Evolutionary conservation across 345 rosid genomes (phyloP).

Genomic region (Euphorbia peplus): DNA sequence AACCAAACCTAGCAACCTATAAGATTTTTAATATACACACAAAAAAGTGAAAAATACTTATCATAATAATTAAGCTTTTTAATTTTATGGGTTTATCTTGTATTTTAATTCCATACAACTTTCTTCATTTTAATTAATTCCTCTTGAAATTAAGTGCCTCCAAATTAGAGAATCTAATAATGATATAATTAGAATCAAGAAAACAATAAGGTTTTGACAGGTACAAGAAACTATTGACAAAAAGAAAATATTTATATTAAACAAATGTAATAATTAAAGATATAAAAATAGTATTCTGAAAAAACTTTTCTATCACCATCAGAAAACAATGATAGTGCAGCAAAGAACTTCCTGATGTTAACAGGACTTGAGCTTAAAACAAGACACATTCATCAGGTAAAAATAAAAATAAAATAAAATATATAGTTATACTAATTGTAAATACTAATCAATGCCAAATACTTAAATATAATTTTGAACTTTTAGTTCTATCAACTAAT

Average conservation of each 20-base stretch:
- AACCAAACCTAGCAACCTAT: background rate
- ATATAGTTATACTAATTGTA: too few species aligned
- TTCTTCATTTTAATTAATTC: background rate
- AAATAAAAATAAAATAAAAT: too few species aligned
- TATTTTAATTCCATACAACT: background rate
- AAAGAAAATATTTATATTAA: too few species aligned
- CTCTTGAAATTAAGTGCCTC: background rate
- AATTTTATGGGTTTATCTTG: background rate
- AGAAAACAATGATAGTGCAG: constrained; percentile 25
- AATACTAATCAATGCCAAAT: too few species aligned
- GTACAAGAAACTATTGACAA: background rate
- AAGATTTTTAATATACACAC: too few species aligned
- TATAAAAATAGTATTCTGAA: background rate
- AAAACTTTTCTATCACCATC: constrained; percentile 30
- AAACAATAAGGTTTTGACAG: background rate
- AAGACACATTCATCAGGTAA: background rate
- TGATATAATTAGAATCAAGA: background rate
- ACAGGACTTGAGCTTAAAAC: constrained; percentile 13
- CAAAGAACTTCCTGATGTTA: constrained; percentile 24
- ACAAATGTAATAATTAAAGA: background rate
- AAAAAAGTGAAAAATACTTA: background rate
- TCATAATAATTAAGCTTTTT: background rate
- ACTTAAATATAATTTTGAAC: too few species aligned
- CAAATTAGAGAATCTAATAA: background rate
- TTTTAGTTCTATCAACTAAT: too few species aligned